phyloP scores from a whole-genome alignment of 2,329 filamentous ascomycete genomes.

The Diplodia scrobiculata region DNA sequence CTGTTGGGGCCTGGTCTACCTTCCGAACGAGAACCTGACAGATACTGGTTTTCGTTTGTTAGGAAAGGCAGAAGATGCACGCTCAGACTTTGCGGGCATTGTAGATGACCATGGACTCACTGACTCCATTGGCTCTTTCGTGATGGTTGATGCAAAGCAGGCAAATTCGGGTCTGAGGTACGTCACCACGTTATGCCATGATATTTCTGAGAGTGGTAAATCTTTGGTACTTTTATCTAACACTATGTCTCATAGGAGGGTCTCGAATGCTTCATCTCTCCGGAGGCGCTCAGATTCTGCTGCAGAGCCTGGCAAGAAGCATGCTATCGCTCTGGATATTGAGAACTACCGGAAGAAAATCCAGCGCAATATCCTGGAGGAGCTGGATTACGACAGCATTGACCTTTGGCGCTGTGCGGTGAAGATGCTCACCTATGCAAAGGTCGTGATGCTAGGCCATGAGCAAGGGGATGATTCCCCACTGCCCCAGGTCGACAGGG shows the following conservation, averaged over 20 bases:
- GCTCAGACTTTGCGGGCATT: conserved; percentile 19
- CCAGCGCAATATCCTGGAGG: conserved; percentile 45
- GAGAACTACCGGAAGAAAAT: conserved; percentile 43
- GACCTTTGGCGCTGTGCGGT: conserved; percentile 47
- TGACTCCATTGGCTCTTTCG: conserved; percentile 15
- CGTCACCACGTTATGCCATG: neutral
- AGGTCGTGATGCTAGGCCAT: conserved; percentile 35
- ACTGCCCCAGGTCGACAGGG: conserved; percentile 8
- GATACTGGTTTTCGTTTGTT: conserved; percentile 29
- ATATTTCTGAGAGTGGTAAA: no score
- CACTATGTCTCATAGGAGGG: neutral
- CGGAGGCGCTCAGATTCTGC: neutral
- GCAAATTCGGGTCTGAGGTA: conserved; percentile 12
- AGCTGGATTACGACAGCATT: conserved; percentile 38
- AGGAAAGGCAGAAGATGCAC: conserved; percentile 22
- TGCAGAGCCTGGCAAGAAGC: conserved; percentile 21
- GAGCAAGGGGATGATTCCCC: conserved; percentile 19
- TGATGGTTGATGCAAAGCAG: conserved; percentile 28
- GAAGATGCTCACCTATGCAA: conserved; percentile 37
- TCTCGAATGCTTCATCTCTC: neutral
- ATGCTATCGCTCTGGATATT: conserved; percentile 13
- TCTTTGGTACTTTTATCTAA: neutral
- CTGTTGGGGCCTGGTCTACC: conserved; percentile 42
- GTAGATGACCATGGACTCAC: conserved; percentile 7
- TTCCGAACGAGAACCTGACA: conserved; percentile 34